These are phyloP conservation scores for Nigrospora sphaerica DNA, from an alignment of 2,329 filamentous ascomycete species.

Conservation along the genomic window DNA sequence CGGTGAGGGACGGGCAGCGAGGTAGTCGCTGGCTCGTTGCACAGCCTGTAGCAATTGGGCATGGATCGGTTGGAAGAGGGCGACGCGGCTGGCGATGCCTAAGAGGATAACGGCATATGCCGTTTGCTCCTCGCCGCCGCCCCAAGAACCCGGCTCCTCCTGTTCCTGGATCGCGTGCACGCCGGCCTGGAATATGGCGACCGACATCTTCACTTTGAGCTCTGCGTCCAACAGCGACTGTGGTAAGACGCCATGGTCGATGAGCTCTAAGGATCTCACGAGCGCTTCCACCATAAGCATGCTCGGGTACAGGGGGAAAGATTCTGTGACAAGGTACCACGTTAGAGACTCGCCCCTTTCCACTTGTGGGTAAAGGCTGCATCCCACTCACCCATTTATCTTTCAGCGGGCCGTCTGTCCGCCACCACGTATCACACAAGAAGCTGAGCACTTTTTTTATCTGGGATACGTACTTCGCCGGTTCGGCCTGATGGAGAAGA, in stretches of 20 bases:
- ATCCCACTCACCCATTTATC: conserved; percentile 22
- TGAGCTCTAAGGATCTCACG: not conserved
- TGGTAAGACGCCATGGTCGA: not conserved
- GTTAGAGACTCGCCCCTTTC: too few species aligned
- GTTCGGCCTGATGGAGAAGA: conserved; percentile 15
- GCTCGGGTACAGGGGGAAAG: not conserved
- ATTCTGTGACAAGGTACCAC: not conserved
- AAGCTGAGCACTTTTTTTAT: conserved; percentile 18
- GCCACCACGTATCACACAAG: conserved; percentile 16
- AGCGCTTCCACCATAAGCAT: not conserved
- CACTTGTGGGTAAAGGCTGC: too few species aligned
- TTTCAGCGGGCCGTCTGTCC: conserved; percentile 9
- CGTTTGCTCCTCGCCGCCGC: not conserved
- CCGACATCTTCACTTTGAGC: not conserved
- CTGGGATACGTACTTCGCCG: conserved; percentile 10
- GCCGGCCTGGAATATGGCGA: not conserved
- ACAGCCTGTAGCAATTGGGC: too few species aligned
- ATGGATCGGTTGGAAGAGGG: not conserved
- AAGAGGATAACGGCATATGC: not conserved
- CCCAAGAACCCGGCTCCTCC: not conserved
- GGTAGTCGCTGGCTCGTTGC: too few species aligned
- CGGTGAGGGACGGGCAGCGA: too few species aligned
- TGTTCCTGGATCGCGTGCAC: not conserved
- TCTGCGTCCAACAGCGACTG: not conserved
- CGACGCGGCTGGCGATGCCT: not conserved